These are phyloP conservation scores for Hibiscus mutabilis DNA, from an alignment of 345 rosid genomes.

Conservation along the genomic window DNA sequence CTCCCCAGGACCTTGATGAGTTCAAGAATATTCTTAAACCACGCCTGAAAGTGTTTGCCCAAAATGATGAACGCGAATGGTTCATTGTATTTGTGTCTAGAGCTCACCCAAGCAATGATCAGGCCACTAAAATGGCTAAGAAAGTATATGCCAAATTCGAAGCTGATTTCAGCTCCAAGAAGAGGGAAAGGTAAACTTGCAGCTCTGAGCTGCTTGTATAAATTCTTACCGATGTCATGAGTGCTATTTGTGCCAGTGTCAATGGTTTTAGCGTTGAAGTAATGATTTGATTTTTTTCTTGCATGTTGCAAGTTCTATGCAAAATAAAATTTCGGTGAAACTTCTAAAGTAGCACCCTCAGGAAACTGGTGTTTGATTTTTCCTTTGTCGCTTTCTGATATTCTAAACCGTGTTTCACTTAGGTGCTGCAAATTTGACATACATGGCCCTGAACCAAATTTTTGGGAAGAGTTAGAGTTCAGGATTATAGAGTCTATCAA, in stretches of 20 bases:
- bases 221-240: not conserved
- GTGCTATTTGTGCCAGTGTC: not conserved
- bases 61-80: not conserved
- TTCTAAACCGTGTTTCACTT: not conserved
- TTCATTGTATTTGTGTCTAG: not conserved
- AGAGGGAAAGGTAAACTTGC: not conserved
- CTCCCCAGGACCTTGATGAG: not conserved
- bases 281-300: not conserved
- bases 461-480: not conserved
- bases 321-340: not conserved
- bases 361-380: not conserved
- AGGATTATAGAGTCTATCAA: constrained; percentile 62
- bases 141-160: not conserved
- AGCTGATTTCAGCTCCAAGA: constrained; percentile 2
- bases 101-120: not conserved
- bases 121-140: not conserved
- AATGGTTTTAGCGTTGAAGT: not conserved
- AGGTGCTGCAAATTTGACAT: constrained; percentile 2
- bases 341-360: not conserved
- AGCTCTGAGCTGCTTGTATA: not conserved
- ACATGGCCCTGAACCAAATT: not conserved
- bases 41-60: not conserved
- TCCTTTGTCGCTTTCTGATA: not conserved
- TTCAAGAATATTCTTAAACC: not conserved
- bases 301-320: not conserved